These are phyloP conservation scores for Cephaloascus fragrans DNA, from an alignment of 805 yeast species.

Conservation along the genomic window DNA sequence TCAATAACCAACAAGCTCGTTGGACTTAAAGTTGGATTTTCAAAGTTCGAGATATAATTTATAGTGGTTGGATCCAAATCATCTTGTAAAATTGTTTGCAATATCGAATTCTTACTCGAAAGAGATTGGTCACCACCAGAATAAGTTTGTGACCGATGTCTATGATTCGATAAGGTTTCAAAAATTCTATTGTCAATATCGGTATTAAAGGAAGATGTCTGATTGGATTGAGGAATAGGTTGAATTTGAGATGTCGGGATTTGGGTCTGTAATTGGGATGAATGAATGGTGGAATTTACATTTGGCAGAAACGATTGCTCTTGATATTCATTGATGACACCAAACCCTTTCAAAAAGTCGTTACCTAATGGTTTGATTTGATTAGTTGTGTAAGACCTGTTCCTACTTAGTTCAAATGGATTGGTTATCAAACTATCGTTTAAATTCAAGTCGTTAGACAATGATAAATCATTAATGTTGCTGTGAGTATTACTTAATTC, in stretches of 20 bases:
- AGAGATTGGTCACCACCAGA: conserved; percentile 14
- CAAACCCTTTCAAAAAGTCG: background rate
- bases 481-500: background rate
- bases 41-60: conserved; percentile 60
- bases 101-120: conserved; percentile 18
- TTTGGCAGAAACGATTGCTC: background rate
- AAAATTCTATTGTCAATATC: conserved; percentile 4
- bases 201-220: conserved; percentile 5
- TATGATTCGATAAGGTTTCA: conserved; percentile 5
- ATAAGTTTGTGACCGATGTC: conserved; percentile 34
- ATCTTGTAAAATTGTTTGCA: conserved; percentile 22
- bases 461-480: background rate
- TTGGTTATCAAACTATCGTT: background rate
- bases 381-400: conserved; percentile 43
- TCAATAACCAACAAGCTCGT: conserved; percentile 71
- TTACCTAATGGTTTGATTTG: conserved; percentile 7
- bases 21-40: conserved; percentile 63
- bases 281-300: conserved; percentile 2
- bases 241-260: conserved; percentile 3
- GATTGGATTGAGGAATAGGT: conserved; percentile 4
- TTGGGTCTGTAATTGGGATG: background rate
- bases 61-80: conserved; percentile 50
- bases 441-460: background rate
- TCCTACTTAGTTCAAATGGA: conserved; percentile 14
- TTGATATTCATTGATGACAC: background rate